Conservation (phyloP, 2,329 filamentous ascomycete species). For the Exophiala sp. region DNA sequence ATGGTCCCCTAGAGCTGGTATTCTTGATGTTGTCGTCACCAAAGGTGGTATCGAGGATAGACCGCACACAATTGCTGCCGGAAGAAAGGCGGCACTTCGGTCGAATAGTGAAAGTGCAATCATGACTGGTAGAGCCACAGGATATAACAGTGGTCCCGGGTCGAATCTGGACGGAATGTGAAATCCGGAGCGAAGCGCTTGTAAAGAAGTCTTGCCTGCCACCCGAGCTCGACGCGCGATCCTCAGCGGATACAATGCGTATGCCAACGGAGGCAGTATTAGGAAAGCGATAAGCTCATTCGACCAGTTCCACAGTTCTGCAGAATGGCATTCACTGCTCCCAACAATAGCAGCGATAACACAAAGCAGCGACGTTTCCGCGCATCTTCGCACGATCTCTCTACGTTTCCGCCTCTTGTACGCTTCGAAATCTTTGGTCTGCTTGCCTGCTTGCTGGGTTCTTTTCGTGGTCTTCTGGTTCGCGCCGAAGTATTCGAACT, state of each 20-base stretch:
- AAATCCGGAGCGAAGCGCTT: constrained; percentile 36
- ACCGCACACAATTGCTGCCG: constrained; percentile 79
- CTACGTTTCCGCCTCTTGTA: constrained; percentile 35
- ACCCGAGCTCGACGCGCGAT: constrained; percentile 11
- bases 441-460: neutral
- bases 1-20: constrained; percentile 53
- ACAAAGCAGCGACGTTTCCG: constrained; percentile 54
- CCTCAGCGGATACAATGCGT: constrained; percentile 24
- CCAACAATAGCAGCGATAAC: constrained; percentile 41
- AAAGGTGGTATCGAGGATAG: constrained; percentile 71
- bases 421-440: constrained; percentile 24
- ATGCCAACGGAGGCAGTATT: constrained; percentile 16
- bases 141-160: constrained; percentile 86
- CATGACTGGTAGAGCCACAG: constrained; percentile 69
- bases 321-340: constrained; percentile 9
- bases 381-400: constrained; percentile 47
- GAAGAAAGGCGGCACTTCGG: constrained; percentile 58
- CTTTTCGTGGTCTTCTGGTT: constrained; percentile 11
- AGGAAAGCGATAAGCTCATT: constrained; percentile 19
- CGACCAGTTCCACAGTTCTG: constrained; percentile 15
- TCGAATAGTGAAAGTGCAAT: constrained; percentile 71
- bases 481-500: constrained; percentile 16
- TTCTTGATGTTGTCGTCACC: constrained; percentile 62
- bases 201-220: constrained; percentile 7
- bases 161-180: constrained; percentile 77